Evolutionary conservation across 208 protist genomes (phyloP).

Genomic region (Lotmaria passim): DNA sequence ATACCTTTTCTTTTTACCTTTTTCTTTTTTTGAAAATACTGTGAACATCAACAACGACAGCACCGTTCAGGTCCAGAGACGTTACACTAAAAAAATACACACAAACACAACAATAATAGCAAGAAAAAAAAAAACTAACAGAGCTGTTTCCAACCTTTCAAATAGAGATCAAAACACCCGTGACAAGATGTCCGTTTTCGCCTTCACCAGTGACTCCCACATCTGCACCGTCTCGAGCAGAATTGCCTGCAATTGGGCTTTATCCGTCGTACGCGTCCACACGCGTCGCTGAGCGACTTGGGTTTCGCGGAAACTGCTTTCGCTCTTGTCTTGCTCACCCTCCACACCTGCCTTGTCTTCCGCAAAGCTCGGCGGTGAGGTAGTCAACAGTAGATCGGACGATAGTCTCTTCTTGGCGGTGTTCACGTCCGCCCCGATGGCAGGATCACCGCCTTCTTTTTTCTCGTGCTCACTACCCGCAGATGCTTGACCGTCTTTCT

Average conservation of each 20-base stretch:
- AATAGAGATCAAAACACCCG: constrained; percentile 6
- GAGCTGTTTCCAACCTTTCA: too few species aligned
- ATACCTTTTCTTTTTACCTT: too few species aligned
- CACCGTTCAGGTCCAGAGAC: too few species aligned
- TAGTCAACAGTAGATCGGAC: constrained; percentile 6
- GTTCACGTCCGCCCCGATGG: too few species aligned
- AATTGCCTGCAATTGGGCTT: constrained; percentile 9
- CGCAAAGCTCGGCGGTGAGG: background rate
- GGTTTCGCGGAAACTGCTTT: background rate
- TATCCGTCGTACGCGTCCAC: constrained; percentile 16
- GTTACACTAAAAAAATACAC: too few species aligned
- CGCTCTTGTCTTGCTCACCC: background rate
- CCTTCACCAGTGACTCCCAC: constrained; percentile 9
- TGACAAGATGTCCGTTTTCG: constrained; percentile 9
- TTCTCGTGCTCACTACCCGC: background rate
- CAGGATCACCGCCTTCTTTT: background rate
- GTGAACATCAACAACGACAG: too few species aligned
- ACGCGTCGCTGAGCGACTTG: constrained; percentile 20
- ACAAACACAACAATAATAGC: background rate
- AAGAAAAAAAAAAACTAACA: too few species aligned
- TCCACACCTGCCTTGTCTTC: background rate
- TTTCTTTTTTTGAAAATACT: too few species aligned
- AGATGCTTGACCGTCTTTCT: background rate
- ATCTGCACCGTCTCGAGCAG: constrained; percentile 5
- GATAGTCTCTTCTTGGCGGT: too few species aligned